Evolutionary conservation across 208 protist species (phyloP).

Genomic region (Wallacemonas sp.): DNA sequence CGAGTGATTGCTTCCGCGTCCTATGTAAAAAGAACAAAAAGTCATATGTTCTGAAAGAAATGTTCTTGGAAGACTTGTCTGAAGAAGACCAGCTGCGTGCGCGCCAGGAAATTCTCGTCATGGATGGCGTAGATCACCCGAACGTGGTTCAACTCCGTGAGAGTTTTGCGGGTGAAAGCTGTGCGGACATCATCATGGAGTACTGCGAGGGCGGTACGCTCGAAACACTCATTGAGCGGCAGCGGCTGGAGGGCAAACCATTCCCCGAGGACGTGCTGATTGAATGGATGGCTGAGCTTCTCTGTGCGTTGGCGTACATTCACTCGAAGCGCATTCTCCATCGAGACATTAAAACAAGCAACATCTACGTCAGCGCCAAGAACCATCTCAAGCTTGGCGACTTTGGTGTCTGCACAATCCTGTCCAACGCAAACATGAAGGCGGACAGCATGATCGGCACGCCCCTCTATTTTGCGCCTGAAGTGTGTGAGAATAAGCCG

Average conservation of each 20-base stretch:
- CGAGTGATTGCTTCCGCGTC: conserved; percentile 76
- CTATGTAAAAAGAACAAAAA: conserved; percentile 44
- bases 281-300: conserved; percentile 90
- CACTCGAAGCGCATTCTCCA: conserved; percentile 89
- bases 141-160: conserved; percentile 91
- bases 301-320: conserved; percentile 84
- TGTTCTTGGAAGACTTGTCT: conserved; percentile 70
- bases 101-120: conserved; percentile 87
- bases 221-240: conserved; percentile 85
- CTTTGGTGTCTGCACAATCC: conserved; percentile 86
- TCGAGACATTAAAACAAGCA: conserved; percentile 92
- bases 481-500: conserved; percentile 84
- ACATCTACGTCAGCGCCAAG: conserved; percentile 91
- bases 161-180: conserved; percentile 68
- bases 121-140: conserved; percentile 86
- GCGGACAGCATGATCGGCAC: conserved; percentile 88
- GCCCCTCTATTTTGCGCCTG: conserved; percentile 91
- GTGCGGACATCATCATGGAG: conserved; percentile 92
- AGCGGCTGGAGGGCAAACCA: conserved; percentile 55
- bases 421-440: conserved; percentile 60
- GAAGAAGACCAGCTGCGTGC: conserved; percentile 67
- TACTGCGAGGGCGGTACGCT: conserved; percentile 82
- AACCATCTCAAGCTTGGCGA: conserved; percentile 93
- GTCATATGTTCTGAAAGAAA: conserved; percentile 85
- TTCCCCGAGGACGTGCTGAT: conserved; percentile 76